Conservation (phyloP, 257 asterid species). For the Eucommia ulmoides region DNA sequence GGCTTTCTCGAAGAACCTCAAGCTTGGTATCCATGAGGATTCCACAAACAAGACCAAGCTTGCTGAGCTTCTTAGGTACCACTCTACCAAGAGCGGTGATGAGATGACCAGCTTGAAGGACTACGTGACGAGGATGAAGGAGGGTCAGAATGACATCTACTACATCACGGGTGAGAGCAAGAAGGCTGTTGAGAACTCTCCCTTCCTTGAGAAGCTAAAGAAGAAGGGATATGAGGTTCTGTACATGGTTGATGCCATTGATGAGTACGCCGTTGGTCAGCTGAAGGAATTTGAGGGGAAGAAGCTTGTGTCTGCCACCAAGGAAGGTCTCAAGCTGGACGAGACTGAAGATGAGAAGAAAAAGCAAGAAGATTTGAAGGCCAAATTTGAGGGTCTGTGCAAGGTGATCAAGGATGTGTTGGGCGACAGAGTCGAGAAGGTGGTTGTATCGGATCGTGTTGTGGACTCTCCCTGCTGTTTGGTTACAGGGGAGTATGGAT, state of each 20-base stretch:
- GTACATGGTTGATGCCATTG: conserved; percentile 58
- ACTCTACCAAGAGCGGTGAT: conserved; percentile 54
- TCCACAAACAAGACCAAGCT: conserved; percentile 41
- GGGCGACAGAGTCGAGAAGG: conserved; percentile 60
- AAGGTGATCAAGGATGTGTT: conserved; percentile 51
- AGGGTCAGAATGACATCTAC: conserved; percentile 44
- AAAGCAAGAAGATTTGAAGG: conserved; percentile 35
- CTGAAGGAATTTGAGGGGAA: conserved; percentile 56
- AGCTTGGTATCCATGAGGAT: conserved; percentile 59
- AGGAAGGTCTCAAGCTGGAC: conserved; percentile 52
- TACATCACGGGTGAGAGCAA: conserved; percentile 60
- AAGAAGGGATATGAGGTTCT: conserved; percentile 58
- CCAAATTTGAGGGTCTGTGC: conserved; percentile 47
- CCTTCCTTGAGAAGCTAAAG: conserved; percentile 57
- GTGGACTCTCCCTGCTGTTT: conserved; percentile 60
- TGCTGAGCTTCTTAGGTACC: conserved; percentile 45
- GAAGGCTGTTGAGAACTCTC: conserved; percentile 68
- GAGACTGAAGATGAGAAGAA: conserved; percentile 52
- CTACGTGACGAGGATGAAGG: conserved; percentile 67
- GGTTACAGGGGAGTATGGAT: conserved; percentile 54
- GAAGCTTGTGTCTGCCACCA: conserved; percentile 56
- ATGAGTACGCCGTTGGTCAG: conserved; percentile 49
- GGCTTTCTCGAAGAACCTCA: conserved; percentile 55
- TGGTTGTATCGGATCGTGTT: conserved; percentile 49
- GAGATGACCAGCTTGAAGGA: conserved; percentile 59